Conservation (phyloP, 306 rosid genomes). For the Fragaria iinumae region DNA sequence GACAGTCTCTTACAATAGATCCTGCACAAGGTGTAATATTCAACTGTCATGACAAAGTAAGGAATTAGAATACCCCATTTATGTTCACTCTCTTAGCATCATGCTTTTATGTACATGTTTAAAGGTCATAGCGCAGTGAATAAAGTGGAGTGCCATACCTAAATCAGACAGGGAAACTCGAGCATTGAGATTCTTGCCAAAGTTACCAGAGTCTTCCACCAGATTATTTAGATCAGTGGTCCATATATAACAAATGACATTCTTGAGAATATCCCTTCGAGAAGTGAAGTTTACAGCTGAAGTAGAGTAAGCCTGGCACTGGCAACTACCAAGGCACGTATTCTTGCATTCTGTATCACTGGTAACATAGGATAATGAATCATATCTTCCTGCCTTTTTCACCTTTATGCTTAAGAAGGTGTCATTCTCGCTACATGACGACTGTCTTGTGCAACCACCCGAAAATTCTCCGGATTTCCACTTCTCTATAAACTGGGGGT, state of each 20-base stretch:
- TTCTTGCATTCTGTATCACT: slow-evolving; percentile 31
- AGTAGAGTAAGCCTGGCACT: slow-evolving; percentile 37
- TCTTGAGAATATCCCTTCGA: background rate
- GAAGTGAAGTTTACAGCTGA: background rate
- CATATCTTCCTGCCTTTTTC: background rate
- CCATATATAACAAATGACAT: slow-evolving; percentile 29
- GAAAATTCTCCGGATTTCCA: background rate
- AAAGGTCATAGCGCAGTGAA: background rate
- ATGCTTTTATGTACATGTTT: background rate
- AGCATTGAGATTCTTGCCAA: slow-evolving; percentile 2
- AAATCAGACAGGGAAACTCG: slow-evolving; percentile 22
- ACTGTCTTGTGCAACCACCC: slow-evolving; percentile 28
- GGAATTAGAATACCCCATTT: background rate
- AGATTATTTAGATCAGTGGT: background rate
- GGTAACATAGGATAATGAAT: accelerated
- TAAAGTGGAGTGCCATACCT: slow-evolving; percentile 24
- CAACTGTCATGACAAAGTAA: background rate
- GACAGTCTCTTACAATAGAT: slow-evolving; percentile 26
- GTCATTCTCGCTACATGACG: background rate
- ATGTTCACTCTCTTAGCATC: background rate
- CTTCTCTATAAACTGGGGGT: background rate
- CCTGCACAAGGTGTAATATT: slow-evolving; percentile 27
- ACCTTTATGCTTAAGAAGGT: slow-evolving; percentile 15
- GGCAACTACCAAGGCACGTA: background rate
- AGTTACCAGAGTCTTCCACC: slow-evolving; percentile 4